Percentiles rank a stretch among this genome's conserved stretches.
These are phyloP conservation scores for Paramecium bursaria DNA, from an alignment of 73 alveolate genomes.

Conservation along the genomic window DNA sequence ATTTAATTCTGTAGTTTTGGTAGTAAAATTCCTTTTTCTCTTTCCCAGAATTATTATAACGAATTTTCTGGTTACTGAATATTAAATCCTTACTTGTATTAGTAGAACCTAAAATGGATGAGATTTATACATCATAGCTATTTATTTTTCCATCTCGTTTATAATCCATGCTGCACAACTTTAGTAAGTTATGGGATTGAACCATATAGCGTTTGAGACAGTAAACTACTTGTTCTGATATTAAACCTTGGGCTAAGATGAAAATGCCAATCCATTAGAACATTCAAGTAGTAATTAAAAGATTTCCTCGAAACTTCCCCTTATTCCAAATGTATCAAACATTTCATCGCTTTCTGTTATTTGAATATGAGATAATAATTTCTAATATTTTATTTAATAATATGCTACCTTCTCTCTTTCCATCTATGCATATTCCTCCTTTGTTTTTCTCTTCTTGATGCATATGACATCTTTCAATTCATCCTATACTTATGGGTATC, in stretches of 20 bases:
- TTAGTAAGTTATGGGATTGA: constrained; percentile 51
- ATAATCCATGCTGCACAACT: constrained; percentile 57
- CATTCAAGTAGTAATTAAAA: constrained; percentile 37
- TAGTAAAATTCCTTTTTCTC: not conserved
- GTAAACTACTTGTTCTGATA: not conserved
- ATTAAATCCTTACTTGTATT: not conserved
- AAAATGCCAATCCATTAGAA: constrained; percentile 56
- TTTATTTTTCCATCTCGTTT: constrained; percentile 29
- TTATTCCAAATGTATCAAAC: constrained; percentile 7
- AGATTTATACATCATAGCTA: constrained; percentile 19
- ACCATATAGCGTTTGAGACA: constrained; percentile 52
- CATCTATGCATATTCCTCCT: constrained; percentile 31
- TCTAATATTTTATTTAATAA: not conserved
- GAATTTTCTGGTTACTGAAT: not conserved
- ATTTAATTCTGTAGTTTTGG: constrained; percentile 11
- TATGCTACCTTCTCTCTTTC: constrained; percentile 31
- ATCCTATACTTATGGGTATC: constrained; percentile 15
- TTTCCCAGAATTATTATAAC: constrained; percentile 12
- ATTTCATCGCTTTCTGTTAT: constrained; percentile 37
- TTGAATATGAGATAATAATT: constrained; percentile 10
- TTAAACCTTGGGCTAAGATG: constrained; percentile 30
- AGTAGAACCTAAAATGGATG: not conserved
- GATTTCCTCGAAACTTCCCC: constrained; percentile 34
- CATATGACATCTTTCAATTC: constrained; percentile 1
- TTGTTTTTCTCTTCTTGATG: constrained; percentile 17